Evolutionary conservation across 2,329 filamentous ascomycete species (phyloP), one percentile per base, ranked within the genome.

Genomic region (Scedosporium boydii): DNA sequence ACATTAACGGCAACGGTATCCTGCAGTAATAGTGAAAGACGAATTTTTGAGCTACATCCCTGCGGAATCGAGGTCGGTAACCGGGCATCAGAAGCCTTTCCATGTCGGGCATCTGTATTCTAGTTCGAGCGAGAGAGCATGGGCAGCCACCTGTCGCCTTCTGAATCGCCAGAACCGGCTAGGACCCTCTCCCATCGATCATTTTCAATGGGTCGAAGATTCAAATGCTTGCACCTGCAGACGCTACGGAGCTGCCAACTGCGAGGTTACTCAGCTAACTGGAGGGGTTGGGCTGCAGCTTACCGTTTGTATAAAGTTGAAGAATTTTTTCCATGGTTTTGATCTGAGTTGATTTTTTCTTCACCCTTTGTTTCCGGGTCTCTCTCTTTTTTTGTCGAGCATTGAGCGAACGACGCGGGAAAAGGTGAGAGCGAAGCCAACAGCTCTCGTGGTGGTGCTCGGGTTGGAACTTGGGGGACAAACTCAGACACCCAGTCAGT

Each of bases 231-330:
- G 26, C 34, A 38, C 41, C 21, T 46, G 21, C 38, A 23, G 16
- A 60, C 23, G 48, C 27, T 34, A 29, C 59, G 12, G 59, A 29
- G 42, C 60, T 61, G 9, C 27, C 21, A 16, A 16, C n/a, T 51
- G 42, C 44, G 59, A 55, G 51, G 51, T 55, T 55, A 55, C 51
- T 55, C 51, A 55, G 51, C 51, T 23, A 48, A 48, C 44, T 48
- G 44, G 56, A 38, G 56, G 56, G 56, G 38, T 58, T 58, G 38
- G 38, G 56, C 38, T 51, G 27, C n/a, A 27, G 56, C 18, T 34
- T 27, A 21, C n/a, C 27, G 18, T 62, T 53, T 27, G 38, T 62
- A 29, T 44, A 58, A 57, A 44, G 61, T 18, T n/a, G 42, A 59
- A 23, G 18, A 29, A 53, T 63, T 58, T 55, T 56, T 60, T 60